phyloP scores from a whole-genome alignment of 805 yeast species.

The Brettanomyces custersianus region DNA sequence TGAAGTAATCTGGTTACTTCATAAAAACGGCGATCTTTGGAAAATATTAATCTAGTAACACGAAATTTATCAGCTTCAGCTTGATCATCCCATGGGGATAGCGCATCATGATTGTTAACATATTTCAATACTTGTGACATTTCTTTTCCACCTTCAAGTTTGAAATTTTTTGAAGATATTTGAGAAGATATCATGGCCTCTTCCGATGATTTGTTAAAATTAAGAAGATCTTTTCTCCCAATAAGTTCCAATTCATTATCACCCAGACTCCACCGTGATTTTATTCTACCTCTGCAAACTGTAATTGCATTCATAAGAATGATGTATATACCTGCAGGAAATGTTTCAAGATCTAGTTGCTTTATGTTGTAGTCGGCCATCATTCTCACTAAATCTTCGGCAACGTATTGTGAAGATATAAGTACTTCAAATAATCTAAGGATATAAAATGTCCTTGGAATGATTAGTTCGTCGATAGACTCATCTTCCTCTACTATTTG shows the following conservation, averaged over 20 bases:
- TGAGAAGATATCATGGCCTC: background rate
- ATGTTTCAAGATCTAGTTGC: constrained; percentile 48
- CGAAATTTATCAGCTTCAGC: constrained; percentile 60
- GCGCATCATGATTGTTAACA: constrained; percentile 34
- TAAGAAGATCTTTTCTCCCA: constrained; percentile 58
- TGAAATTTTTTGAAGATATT: background rate
- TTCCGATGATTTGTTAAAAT: constrained; percentile 5
- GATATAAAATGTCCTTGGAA: constrained; percentile 57
- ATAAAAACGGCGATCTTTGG: constrained; percentile 67
- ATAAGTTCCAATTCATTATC: constrained; percentile 42
- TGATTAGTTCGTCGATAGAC: constrained; percentile 47
- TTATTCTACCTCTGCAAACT: constrained; percentile 42
- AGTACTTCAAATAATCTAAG: constrained; percentile 54
- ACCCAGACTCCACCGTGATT: constrained; percentile 34
- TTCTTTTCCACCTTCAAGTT: constrained; percentile 24
- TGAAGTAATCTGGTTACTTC: constrained; percentile 69
- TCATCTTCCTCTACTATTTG: constrained; percentile 56
- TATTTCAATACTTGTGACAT: constrained; percentile 31
- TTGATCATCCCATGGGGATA: constrained; percentile 62
- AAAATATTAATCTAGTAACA: constrained; percentile 65
- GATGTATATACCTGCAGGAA: constrained; percentile 61
- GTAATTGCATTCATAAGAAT: constrained; percentile 58
- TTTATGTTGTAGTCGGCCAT: constrained; percentile 51
- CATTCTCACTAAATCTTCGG: constrained; percentile 48
- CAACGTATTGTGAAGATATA: constrained; percentile 43